Base-by-base conservation (phyloP, 495 filamentous ascomycete genomes). In the Daldinia caldariorum region DNA sequence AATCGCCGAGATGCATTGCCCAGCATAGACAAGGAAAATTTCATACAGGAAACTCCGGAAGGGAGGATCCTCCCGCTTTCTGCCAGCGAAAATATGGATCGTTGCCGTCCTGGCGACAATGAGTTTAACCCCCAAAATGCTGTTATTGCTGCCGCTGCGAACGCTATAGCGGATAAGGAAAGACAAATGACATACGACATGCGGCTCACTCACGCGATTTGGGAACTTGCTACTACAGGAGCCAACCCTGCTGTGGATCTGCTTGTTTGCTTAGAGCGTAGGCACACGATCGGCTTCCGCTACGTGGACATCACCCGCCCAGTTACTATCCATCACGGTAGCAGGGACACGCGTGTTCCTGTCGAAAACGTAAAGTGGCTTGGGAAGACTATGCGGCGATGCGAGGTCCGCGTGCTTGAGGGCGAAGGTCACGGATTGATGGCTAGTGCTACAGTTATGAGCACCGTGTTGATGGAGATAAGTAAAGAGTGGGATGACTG, bases 371-470 rank as follows among this genome's bases (percentile, higher is more conserved):
- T 97, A 22, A 85, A 89, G 61, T 99, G 95, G 95, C 83, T 99
- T 16, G 94, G 93, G 22, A 93, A 94, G 76, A 93, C 89, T 39
- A 98, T 99, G 95, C 86, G 90, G 26, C 85, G 91, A 43, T 96
- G 94, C 74, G 95, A 98, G 78, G 93, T 99, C 16, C 84, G 95
- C 10, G 86, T 98, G 6, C 82, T 99, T 12, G 91, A 97, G 67
- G 93, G 92, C 6, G 95, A 99, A 77, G 94, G 93, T 4, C 95
- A 99, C 74, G 96, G 96, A 0, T 80, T 99, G 43, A 99, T 99
- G 95, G 95, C 96, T 0, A 94, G 91, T 57, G 94, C 95, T 7
- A 79, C 81, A 16, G 94, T 99, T 22, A 98, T 99, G 96, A 91
- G 92, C 26, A 88, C 89, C 58, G 91, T 98, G 20, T 77, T 99